Evolutionary conservation across 106 monocot genomes (phyloP), one percentile per base, ranked within the genome.

Genomic region (Apostasia shenzhenica): DNA sequence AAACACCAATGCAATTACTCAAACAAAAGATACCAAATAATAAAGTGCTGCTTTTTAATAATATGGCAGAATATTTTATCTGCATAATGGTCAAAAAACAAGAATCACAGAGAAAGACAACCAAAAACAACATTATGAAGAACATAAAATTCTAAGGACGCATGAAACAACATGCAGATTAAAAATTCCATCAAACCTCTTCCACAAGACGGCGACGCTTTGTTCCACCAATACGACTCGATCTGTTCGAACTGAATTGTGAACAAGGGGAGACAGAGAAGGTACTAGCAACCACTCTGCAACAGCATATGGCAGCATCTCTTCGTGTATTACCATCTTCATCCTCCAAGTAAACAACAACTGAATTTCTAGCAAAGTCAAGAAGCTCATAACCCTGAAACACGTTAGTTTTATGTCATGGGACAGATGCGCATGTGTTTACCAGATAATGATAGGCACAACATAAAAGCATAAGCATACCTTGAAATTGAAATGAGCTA

Each of bases 331-430:
- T 76, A 66, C 89, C 83, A 81, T 97, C 95, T 59, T 97, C 92
- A 83, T 97, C 95, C 67, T 97, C 95, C 74, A 97, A 75, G 80
- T 92, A 97, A 67, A 78, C 64, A 70, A 97, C 82, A 70, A 92
- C 95, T 68, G 89, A 80, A 71, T 87, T 89, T 87, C 89, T 82
- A 54, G 92, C 86, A 83, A 97, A 97, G 54, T 81, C 84, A 37
- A 97, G 84, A 72, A 97, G 89, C 59, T 92, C 95, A 75, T 97
- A 83, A 70, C 92, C 95, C 95, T 97, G 82, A 55, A 73, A 75
- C 8, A 70, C 5, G 41, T 72, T 58, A 41, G 0, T 61, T 75
- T 55, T 46, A 64, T 61, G 7, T 67, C 58, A 66, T 38, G 6
- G 26, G 14, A 67, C 43, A 67, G 42, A 1, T 3, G 38, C 47